These are phyloP conservation scores for Gracilaria domingensis DNA, from an alignment of 23 red algal genomes.

Conservation along the genomic window DNA sequence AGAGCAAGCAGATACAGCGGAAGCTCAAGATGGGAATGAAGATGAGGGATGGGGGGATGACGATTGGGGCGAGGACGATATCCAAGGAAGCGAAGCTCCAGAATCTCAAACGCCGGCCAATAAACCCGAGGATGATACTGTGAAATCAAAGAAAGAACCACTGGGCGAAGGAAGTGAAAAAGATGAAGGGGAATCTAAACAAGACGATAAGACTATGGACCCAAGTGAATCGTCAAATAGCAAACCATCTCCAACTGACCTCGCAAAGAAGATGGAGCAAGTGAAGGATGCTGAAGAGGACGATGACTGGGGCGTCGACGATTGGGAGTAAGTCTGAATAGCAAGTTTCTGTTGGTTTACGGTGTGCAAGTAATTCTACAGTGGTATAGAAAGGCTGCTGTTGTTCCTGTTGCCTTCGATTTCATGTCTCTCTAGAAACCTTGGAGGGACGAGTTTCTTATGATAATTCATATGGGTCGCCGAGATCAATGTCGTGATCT, in stretches of 20 bases:
- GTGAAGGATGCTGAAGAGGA: background rate
- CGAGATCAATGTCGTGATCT: slow-evolving; percentile 69
- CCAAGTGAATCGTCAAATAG: too few relatives aligned
- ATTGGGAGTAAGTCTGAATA: slow-evolving; percentile 45
- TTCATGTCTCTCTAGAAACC: background rate
- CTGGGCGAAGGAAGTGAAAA: background rate
- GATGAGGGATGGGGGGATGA: slow-evolving; percentile 75
- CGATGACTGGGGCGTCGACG: slow-evolving; percentile 59
- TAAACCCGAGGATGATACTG: too few relatives aligned
- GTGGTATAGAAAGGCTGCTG: background rate
- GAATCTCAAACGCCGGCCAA: background rate
- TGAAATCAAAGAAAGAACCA: background rate
- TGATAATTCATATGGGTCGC: slow-evolving; percentile 78
- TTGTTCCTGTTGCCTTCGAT: background rate
- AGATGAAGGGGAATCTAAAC: background rate
- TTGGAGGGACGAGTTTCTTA: background rate
- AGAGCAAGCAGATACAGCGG: slow-evolving; percentile 43
- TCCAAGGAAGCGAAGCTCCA: background rate
- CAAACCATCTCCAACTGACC: background rate
- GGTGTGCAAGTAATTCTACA: background rate
- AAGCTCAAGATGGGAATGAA: slow-evolving; percentile 28
- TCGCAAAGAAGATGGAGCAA: slow-evolving; percentile 9
- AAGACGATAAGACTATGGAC: background rate
- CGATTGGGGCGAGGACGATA: slow-evolving; percentile 65
- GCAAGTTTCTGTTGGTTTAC: background rate